Evolutionary conservation across 257 asterid species (phyloP).

Genomic region (Penstemon newberryi): DNA sequence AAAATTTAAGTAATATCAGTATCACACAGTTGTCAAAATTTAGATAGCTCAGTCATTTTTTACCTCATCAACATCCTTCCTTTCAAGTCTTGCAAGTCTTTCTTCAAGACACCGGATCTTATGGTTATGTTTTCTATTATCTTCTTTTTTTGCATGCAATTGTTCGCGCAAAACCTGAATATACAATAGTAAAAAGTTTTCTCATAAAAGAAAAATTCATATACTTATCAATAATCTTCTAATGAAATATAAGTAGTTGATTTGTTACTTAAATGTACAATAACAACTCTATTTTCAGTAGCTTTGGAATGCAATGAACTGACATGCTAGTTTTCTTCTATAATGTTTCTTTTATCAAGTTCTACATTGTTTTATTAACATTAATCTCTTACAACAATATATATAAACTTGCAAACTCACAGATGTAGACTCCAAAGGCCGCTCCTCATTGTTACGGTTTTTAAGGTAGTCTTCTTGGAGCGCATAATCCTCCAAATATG

Average conservation of each 20-base stretch:
- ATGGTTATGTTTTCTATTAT: slow-evolving; percentile 55
- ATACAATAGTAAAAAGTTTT: slow-evolving; percentile 9
- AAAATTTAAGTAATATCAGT: slow-evolving; percentile 4
- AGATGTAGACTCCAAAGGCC: slow-evolving; percentile 59
- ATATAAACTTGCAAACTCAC: slow-evolving; percentile 43
- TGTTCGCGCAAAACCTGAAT: slow-evolving; percentile 63
- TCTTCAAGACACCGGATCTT: slow-evolving; percentile 45
- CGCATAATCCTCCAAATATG: slow-evolving; percentile 75
- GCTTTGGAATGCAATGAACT: too few species aligned
- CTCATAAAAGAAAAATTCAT: slow-evolving; percentile 2
- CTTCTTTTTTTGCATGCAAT: slow-evolving; percentile 67
- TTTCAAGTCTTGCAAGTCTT: slow-evolving; percentile 59
- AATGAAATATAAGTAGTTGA: neutral
- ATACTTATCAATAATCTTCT: neutral
- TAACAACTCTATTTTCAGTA: too few species aligned
- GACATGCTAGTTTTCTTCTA: too few species aligned
- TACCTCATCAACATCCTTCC: slow-evolving; percentile 60
- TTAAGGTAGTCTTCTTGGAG: slow-evolving; percentile 88
- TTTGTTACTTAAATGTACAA: too few species aligned
- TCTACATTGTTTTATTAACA: too few species aligned
- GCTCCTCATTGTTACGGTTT: slow-evolving; percentile 74
- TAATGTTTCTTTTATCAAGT: too few species aligned
- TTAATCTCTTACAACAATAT: too few species aligned
- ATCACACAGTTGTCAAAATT: slow-evolving; percentile 18
- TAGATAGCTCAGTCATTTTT: slow-evolving; percentile 6